These are phyloP conservation scores for Phlebiopsis flavidoalba DNA, from an alignment of 768 basidiomycete species.

Conservation along the genomic window DNA sequence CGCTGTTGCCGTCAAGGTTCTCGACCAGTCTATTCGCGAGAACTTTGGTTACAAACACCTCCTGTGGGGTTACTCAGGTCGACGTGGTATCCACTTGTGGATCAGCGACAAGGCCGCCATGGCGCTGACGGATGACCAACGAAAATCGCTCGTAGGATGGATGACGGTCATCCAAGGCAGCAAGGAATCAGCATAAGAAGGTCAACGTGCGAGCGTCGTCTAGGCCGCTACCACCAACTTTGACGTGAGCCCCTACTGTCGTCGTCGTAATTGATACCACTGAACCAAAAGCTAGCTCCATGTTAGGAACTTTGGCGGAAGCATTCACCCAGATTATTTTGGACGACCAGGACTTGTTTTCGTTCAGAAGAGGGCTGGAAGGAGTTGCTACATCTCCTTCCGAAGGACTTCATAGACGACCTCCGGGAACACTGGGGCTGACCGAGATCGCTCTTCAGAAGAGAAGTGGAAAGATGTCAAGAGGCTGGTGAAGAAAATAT, in stretches of 20 bases:
- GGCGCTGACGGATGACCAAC: constrained; percentile 86
- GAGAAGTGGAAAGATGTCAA: constrained; percentile 75
- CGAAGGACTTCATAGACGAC: constrained; percentile 39
- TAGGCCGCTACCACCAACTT: constrained; percentile 61
- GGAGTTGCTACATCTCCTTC: constrained; percentile 67
- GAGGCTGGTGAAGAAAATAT: constrained; percentile 27
- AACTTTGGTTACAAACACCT: constrained; percentile 90
- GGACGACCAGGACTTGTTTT: constrained; percentile 83
- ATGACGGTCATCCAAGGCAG: constrained; percentile 80
- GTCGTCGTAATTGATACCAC: background rate
- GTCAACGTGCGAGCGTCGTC: constrained; percentile 59
- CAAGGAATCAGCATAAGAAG: constrained; percentile 76
- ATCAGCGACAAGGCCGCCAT: constrained; percentile 87
- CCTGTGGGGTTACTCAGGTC: constrained; percentile 97
- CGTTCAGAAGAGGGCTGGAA: constrained; percentile 64
- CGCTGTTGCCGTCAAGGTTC: constrained; percentile 81
- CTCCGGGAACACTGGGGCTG: constrained; percentile 59
- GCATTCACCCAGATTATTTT: constrained; percentile 69
- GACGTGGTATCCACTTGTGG: constrained; percentile 98
- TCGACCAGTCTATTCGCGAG: constrained; percentile 73
- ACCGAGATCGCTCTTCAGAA: constrained; percentile 49
- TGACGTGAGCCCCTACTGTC: constrained; percentile 41
- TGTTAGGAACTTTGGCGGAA: constrained; percentile 43
- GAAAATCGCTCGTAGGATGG: constrained; percentile 82
- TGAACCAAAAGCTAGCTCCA: constrained; percentile 9